A percentile compares a stretch with the other conserved stretches of the same genome.
Conservation (phyloP, 2,329 filamentous ascomycete genomes). For the Fusarium xyrophilum region DNA sequence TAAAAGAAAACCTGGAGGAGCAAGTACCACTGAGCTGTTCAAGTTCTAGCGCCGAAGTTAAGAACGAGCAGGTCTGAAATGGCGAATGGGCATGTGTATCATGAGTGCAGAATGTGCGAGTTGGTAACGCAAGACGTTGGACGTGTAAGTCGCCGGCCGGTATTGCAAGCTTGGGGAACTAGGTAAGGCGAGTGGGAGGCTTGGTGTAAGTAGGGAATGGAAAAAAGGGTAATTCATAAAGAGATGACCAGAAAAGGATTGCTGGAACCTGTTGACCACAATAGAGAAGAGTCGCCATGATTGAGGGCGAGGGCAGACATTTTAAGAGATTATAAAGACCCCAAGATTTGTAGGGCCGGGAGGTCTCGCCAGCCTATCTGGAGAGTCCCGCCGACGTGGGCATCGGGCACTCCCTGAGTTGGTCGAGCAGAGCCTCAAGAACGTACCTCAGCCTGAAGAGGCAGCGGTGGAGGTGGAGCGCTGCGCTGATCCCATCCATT, state of each 20-base stretch:
- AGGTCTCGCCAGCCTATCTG: not conserved
- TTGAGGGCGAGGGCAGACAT: conserved; percentile 24
- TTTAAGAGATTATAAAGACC: conserved; percentile 21
- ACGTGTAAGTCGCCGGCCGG: conserved; percentile 19
- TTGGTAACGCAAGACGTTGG: conserved; percentile 10
- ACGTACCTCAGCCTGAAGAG: conserved; percentile 14
- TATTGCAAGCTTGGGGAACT: not conserved
- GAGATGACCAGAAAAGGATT: not conserved
- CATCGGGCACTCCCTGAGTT: conserved; percentile 12
- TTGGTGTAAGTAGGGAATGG: not conserved
- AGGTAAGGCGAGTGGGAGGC: not conserved
- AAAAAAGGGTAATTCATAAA: not conserved
- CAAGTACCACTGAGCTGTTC: not conserved
- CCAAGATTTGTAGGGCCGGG: conserved; percentile 7
- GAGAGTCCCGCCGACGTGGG: conserved; percentile 1
- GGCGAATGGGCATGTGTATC: not conserved
- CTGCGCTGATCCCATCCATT: conserved; percentile 15
- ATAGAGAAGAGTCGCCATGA: conserved; percentile 1
- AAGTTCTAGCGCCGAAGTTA: not conserved
- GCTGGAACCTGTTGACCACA: not conserved
- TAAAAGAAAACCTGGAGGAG: not conserved
- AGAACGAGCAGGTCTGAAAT: not conserved
- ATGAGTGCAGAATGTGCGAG: not conserved
- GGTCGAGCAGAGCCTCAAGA: conserved; percentile 21
- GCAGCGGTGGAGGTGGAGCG: conserved; percentile 12